Evolutionary conservation across 495 filamentous ascomycete species (phyloP).

Genomic region (Aspergillus asperescens): DNA sequence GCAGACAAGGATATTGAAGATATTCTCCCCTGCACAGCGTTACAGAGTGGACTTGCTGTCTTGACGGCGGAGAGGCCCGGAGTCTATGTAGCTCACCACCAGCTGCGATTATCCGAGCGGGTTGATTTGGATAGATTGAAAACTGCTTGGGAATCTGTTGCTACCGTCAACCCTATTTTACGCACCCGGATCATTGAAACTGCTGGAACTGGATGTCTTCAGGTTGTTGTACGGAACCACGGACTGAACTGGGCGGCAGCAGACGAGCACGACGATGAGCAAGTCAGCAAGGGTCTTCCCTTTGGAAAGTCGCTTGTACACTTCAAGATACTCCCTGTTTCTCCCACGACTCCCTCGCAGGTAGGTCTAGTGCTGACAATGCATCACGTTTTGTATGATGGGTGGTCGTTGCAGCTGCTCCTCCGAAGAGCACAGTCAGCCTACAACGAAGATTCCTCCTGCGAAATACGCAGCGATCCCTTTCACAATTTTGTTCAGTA

Average conservation of each 20-base stretch:
- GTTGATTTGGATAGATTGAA: conserved; percentile 25
- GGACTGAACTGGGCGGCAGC: not conserved
- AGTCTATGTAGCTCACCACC: conserved; percentile 44
- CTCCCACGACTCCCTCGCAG: no score
- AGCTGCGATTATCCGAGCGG: conserved; percentile 24
- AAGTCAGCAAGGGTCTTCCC: conserved; percentile 5
- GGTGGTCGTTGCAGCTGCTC: conserved; percentile 48
- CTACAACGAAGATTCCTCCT: conserved; percentile 14
- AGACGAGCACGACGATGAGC: not conserved
- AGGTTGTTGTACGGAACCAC: conserved; percentile 8
- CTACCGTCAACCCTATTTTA: conserved; percentile 27
- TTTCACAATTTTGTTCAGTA: conserved; percentile 10
- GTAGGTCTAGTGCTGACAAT: conserved; percentile 39
- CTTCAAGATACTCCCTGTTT: no score
- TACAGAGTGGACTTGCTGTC: conserved; percentile 53
- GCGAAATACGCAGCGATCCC: not conserved
- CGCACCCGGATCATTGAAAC: conserved; percentile 37
- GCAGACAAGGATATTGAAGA: conserved; percentile 42
- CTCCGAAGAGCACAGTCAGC: conserved; percentile 39
- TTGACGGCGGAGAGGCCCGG: conserved; percentile 43
- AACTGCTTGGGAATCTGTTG: conserved; percentile 20
- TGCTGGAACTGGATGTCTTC: not conserved
- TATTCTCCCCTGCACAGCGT: conserved; percentile 53
- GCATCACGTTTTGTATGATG: conserved; percentile 60
- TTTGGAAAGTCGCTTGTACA: conserved; percentile 13